These are phyloP conservation scores for Pseudotsuga menziesii DNA, from an alignment of 75 land plant genomes.

Conservation along the genomic window DNA sequence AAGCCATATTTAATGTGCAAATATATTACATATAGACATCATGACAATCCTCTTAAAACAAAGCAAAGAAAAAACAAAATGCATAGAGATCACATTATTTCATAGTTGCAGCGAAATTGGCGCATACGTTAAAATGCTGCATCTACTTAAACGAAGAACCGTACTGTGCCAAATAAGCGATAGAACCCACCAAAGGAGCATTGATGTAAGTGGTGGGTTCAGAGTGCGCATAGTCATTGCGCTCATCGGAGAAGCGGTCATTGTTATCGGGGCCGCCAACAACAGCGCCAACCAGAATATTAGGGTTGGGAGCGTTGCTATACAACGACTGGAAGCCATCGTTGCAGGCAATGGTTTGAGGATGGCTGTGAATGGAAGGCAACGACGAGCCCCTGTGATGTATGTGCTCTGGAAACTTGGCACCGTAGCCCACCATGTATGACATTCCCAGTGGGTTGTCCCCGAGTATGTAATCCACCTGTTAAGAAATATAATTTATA, in stretches of 20 bases:
- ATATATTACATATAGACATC: too few species aligned
- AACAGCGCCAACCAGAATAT: slow-evolving; percentile 74
- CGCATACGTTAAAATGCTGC: too few species aligned
- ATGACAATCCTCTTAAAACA: too few species aligned
- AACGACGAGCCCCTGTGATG: slow-evolving; percentile 91
- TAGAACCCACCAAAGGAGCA: slow-evolving; percentile 45
- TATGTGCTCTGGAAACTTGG: slow-evolving; percentile 63
- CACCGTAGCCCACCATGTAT: slow-evolving; percentile 93
- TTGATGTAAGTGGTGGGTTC: slow-evolving; percentile 94
- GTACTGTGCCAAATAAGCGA: too few species aligned
- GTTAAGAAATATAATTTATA: slow-evolving; percentile 30
- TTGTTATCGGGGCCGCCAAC: slow-evolving; percentile 97
- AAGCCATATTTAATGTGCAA: too few species aligned
- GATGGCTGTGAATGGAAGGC: slow-evolving; percentile 51
- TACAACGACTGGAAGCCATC: slow-evolving; percentile 70
- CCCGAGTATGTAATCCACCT: slow-evolving; percentile 96
- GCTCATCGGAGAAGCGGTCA: slow-evolving; percentile 77
- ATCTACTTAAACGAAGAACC: too few species aligned
- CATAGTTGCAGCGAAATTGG: too few species aligned
- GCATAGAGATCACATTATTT: too few species aligned
- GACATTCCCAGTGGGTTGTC: slow-evolving; percentile 89
- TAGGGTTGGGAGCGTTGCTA: slow-evolving; percentile 61
- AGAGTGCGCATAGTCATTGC: slow-evolving; percentile 85
- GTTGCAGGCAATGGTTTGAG: slow-evolving; percentile 57
- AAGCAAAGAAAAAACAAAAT: too few species aligned